A percentile compares a stretch with the other conserved stretches of the same genome.
Evolutionary conservation across 495 filamentous ascomycete genomes (phyloP).

Genomic region (Lasiosphaeriaceae sp.): DNA sequence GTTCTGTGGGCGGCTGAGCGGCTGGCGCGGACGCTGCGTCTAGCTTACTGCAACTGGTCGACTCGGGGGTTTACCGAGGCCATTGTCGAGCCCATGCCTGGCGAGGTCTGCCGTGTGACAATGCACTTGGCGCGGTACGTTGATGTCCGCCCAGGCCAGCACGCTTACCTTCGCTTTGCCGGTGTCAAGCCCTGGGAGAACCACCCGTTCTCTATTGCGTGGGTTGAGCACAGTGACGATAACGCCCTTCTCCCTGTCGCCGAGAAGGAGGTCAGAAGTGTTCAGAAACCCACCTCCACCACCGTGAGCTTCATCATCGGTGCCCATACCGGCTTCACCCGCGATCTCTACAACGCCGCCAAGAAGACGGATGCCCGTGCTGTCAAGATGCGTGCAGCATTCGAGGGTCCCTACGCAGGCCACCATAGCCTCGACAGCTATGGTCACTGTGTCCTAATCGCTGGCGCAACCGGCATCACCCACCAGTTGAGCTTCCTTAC

Average conservation of each 20-base stretch:
- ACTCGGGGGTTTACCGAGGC: constrained; percentile 62
- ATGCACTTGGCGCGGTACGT: constrained; percentile 73
- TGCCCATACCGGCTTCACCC: constrained; percentile 83
- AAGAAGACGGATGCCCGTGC: constrained; percentile 9
- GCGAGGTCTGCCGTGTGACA: constrained; percentile 79
- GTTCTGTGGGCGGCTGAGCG: constrained; percentile 77
- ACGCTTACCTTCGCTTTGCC: constrained; percentile 82
- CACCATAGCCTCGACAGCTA: constrained; percentile 83
- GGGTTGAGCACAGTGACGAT: constrained; percentile 54
- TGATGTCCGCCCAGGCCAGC: constrained; percentile 76
- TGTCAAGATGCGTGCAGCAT: constrained; percentile 42
- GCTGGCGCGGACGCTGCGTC: constrained; percentile 58
- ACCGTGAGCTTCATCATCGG: constrained; percentile 69
- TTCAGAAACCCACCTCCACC: constrained; percentile 17
- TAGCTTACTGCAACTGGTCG: constrained; percentile 67
- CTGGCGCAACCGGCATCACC: constrained; percentile 90
- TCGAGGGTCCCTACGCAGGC: constrained; percentile 87
- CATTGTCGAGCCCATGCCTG: constrained; percentile 70
- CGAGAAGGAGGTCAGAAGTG: constrained; percentile 28
- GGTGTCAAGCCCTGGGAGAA: constrained; percentile 74
- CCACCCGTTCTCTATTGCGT: constrained; percentile 92
- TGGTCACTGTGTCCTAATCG: constrained; percentile 84
- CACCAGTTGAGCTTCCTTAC: constrained; percentile 88
- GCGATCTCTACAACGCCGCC: constrained; percentile 63
- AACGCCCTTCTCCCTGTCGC: constrained; percentile 21